Evolutionary conservation across 2,329 filamentous ascomycete species (phyloP), one percentile per base, ranked within the genome.

Genomic region (Aspergillus vadensis): DNA sequence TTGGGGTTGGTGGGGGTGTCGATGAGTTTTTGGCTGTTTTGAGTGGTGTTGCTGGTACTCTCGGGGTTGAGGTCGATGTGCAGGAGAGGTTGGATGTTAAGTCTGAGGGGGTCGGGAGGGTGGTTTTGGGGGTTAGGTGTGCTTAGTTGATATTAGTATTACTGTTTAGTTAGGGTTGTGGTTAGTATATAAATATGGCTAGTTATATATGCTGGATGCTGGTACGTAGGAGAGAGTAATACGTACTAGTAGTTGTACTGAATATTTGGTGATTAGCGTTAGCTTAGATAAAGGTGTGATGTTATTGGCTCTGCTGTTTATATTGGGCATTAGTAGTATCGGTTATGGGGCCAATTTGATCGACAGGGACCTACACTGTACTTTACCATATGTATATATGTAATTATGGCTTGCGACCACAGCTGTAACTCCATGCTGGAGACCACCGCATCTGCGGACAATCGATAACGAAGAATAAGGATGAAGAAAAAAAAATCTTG

Each of bases 1-100:
- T 89, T 68, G 86, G 86, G 0, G 86, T 89, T 30, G 86, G 86
- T 1, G 86, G 86, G 2, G 86, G 86, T 30, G 84, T 88, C 9
- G 85, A 88, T 73, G 85, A 85, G 38, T 85, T 89, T 65, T 66
- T 78, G 49, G 63, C 67, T 17, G 72, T 74, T 15, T 39, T 78
- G 50, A 61, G 65, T 44, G 67, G 66, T 14, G 63, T 77, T 6
- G 58, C 68, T 62, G 61, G 63, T 5, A 60, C 66, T 59, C 58
- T 64, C 58, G 32, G 64, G 57, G 30, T 78, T 58, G 64, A 68
- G 23, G 71, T 75, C 17, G 69, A 68, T 19, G 71, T 75, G 17
- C 69, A 68, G 52, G 68, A 75, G 49, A 70, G 71, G 39, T 56
- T 74, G 59, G 73, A 79, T 65, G 67, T 78, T 27, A 74, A 76